These are phyloP conservation scores for Amphicarpaea edgeworthii DNA, from an alignment of 306 rosid species.

Conservation along the genomic window DNA sequence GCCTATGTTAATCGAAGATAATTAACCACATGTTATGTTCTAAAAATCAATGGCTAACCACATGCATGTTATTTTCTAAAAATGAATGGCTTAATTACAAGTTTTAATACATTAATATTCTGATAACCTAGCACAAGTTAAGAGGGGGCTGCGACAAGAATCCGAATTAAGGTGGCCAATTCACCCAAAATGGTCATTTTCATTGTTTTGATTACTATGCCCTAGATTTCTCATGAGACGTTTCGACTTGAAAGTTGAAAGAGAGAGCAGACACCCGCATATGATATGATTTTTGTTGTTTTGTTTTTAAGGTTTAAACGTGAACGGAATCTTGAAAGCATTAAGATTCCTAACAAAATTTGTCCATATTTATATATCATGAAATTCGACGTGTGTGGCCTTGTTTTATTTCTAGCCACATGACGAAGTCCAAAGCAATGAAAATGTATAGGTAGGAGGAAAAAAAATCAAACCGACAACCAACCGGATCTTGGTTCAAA, in stretches of 20 bases:
- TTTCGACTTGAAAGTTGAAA: conserved; percentile 28
- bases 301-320: conserved; percentile 29
- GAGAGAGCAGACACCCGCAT: conserved; percentile 35
- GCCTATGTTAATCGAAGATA: background rate
- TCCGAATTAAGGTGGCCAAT: background rate
- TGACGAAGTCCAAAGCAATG: conserved; percentile 12
- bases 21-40: background rate
- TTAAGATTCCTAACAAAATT: conserved; percentile 49
- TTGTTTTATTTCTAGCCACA: conserved; percentile 35
- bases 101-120: too few species aligned
- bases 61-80: too few species aligned
- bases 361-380: conserved; percentile 51
- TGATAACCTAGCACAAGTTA: background rate
- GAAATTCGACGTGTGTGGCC: conserved; percentile 23
- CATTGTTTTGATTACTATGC: conserved; percentile 36
- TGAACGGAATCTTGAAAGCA: conserved; percentile 52
- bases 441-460: background rate
- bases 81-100: too few species aligned
- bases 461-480: conserved; percentile 58
- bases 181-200: background rate
- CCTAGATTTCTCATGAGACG: conserved; percentile 43
- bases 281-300: conserved; percentile 20
- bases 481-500: conserved; percentile 60
- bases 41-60: background rate
- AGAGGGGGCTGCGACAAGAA: background rate